A percentile compares a stretch with the other conserved stretches of the same genome.
Conservation (phyloP, 495 filamentous ascomycete genomes). For the Echria macrotheca region DNA sequence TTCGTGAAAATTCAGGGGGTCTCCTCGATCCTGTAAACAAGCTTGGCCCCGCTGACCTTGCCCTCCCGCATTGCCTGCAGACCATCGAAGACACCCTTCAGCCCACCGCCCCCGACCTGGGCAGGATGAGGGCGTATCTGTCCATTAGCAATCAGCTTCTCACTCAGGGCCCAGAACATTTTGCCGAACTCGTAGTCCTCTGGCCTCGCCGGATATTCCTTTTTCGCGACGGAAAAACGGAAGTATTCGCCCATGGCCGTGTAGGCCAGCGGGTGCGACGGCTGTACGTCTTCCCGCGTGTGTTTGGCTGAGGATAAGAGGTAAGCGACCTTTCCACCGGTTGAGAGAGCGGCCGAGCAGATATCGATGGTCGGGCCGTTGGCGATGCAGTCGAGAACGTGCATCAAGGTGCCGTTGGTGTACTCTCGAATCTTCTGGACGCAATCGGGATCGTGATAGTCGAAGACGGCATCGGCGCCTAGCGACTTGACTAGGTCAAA, state of each 20-base stretch:
- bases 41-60: slow-evolving; percentile 54
- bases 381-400: slow-evolving; percentile 5
- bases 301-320: neutral
- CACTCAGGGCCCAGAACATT: slow-evolving; percentile 32
- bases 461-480: slow-evolving; percentile 5
- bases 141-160: slow-evolving; percentile 42
- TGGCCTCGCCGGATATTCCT: slow-evolving; percentile 5
- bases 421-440: slow-evolving; percentile 3
- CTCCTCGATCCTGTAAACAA: slow-evolving; percentile 35
- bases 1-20: too few species aligned
- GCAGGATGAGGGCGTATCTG: slow-evolving; percentile 48
- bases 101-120: slow-evolving; percentile 39
- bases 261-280: neutral
- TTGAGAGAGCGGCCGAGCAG: neutral
- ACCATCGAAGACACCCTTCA: slow-evolving; percentile 49
- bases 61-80: slow-evolving; percentile 44
- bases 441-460: slow-evolving; percentile 1
- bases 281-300: neutral
- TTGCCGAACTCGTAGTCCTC: slow-evolving; percentile 37
- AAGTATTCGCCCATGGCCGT: neutral
- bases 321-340: slow-evolving; percentile 4
- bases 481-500: slow-evolving; percentile 1
- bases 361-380: neutral
- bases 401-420: neutral
- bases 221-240: neutral